These are phyloP conservation scores for Polymyxa betae DNA, from an alignment of 208 protist species.

Conservation along the genomic window DNA sequence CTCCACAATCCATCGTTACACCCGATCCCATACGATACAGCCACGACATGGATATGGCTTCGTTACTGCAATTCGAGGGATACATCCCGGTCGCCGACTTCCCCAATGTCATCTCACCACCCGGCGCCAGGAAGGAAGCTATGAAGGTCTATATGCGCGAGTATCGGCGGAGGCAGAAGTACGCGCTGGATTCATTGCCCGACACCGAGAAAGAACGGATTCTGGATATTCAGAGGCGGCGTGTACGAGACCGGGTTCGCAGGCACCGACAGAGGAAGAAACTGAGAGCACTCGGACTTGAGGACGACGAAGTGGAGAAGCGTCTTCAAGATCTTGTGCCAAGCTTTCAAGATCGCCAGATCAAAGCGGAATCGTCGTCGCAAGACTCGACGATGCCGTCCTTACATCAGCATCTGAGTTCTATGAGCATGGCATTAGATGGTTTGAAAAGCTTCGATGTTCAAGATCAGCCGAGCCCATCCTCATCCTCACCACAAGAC, in stretches of 20 bases:
- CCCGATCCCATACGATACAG: neutral
- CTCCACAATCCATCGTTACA: neutral
- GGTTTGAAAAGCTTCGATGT: neutral
- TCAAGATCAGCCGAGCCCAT: neutral
- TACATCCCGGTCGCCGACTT: constrained; percentile 17
- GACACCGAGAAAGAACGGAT: constrained; percentile 38
- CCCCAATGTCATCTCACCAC: neutral
- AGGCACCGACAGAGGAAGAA: constrained; percentile 33
- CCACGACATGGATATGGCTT: neutral
- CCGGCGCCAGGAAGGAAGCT: constrained; percentile 15
- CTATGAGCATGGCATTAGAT: neutral
- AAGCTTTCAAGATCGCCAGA: neutral
- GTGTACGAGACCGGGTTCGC: constrained; percentile 15
- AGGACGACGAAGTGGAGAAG: neutral
- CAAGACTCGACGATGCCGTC: neutral
- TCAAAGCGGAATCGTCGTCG: neutral
- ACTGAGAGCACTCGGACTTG: neutral
- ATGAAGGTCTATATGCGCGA: constrained; percentile 50
- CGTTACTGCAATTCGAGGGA: neutral
- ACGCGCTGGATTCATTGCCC: neutral
- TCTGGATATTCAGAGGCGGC: neutral
- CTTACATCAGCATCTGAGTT: constrained; percentile 12
- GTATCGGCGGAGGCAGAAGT: constrained; percentile 20
- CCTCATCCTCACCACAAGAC: neutral
- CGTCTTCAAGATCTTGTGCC: neutral